Evolutionary conservation across 495 filamentous ascomycete species (phyloP).

Genomic region (Jackrogersella minutella): DNA sequence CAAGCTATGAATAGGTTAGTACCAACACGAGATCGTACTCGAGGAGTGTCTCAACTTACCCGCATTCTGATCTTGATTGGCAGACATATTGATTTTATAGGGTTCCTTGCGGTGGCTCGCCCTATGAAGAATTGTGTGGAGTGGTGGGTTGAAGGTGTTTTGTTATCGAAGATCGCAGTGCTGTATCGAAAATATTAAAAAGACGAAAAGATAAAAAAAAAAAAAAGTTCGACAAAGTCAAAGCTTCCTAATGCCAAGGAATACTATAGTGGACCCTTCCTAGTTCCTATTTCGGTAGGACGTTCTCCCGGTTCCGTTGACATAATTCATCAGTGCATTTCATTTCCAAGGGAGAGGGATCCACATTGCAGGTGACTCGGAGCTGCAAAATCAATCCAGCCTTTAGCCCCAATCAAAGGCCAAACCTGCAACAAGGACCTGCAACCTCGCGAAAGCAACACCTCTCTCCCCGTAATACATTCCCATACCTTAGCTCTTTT

Average conservation of each 20-base stretch:
- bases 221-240: slow-evolving; percentile 11
- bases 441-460: slow-evolving; percentile 36
- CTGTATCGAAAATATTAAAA: neutral
- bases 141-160: slow-evolving; percentile 17
- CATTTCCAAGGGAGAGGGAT: too few relatives aligned
- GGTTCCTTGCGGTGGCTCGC: slow-evolving; percentile 72
- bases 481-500: slow-evolving; percentile 7
- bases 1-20: slow-evolving; percentile 67
- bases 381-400: slow-evolving; percentile 43
- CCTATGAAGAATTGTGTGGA: slow-evolving; percentile 46
- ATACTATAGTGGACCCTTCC: neutral
- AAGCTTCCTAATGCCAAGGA: slow-evolving; percentile 11
- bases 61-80: slow-evolving; percentile 62
- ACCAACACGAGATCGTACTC: neutral
- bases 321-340: too few relatives aligned
- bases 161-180: slow-evolving; percentile 6
- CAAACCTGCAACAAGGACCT: slow-evolving; percentile 55
- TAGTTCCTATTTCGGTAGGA: slow-evolving; percentile 5
- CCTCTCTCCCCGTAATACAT: slow-evolving; percentile 29
- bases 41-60: slow-evolving; percentile 34
- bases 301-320: slow-evolving; percentile 25
- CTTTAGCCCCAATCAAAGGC: slow-evolving; percentile 48
- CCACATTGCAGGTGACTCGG: slow-evolving; percentile 24
- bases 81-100: slow-evolving; percentile 58
- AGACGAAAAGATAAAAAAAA: slow-evolving; percentile 19